These are phyloP conservation scores for Pulveroboletus ravenelii DNA, from an alignment of 768 basidiomycete species.

Conservation along the genomic window DNA sequence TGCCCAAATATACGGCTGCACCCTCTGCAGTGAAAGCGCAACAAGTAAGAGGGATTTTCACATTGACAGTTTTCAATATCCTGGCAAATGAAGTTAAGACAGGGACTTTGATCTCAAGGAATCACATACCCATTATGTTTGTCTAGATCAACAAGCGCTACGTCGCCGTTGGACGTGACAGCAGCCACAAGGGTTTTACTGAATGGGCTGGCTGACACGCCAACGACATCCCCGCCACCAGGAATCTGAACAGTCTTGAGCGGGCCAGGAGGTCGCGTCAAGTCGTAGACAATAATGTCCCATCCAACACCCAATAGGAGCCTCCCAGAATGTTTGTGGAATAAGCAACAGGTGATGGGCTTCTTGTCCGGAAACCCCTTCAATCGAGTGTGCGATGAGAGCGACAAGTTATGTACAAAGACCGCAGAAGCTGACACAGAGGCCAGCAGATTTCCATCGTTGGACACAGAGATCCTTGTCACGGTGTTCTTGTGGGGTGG, in stretches of 20 bases:
- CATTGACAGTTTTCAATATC: constrained; percentile 51
- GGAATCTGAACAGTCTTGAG: constrained; percentile 47
- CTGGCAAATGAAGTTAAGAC: constrained; percentile 31
- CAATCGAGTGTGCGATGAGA: constrained; percentile 50
- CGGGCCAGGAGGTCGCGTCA: constrained; percentile 51
- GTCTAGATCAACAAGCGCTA: constrained; percentile 65
- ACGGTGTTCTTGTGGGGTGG: constrained; percentile 48
- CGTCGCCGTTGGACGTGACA: constrained; percentile 48
- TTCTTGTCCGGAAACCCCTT: constrained; percentile 45
- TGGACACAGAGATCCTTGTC: constrained; percentile 54
- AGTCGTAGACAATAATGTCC: constrained; percentile 60
- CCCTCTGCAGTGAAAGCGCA: constrained; percentile 67
- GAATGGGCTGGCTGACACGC: constrained; percentile 65
- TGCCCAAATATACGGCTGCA: constrained; percentile 60
- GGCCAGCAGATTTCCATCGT: constrained; percentile 52
- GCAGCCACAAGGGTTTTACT: constrained; percentile 68
- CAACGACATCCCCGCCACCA: constrained; percentile 49
- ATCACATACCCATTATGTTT: constrained; percentile 63
- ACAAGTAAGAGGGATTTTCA: constrained; percentile 54
- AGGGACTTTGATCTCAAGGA: background rate
- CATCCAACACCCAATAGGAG: constrained; percentile 52
- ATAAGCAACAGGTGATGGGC: constrained; percentile 46
- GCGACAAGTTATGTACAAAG: constrained; percentile 56
- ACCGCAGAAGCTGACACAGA: constrained; percentile 49
- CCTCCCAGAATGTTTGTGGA: constrained; percentile 59